phyloP scores from a whole-genome alignment of 208 protist species.

The Crithidia sp. region DNA sequence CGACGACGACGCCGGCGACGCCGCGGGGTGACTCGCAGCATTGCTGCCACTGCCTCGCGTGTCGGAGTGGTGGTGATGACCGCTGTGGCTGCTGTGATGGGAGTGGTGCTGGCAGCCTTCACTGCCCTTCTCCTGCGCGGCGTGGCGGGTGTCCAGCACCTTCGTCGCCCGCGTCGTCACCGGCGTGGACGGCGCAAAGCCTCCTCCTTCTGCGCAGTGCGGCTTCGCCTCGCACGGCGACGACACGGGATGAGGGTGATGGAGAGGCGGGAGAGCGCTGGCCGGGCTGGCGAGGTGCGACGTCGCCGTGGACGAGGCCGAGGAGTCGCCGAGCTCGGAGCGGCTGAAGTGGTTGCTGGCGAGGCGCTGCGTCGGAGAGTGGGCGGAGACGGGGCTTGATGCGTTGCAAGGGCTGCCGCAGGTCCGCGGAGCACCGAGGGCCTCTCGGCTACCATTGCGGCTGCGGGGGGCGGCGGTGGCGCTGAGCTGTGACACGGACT shows the following conservation, averaged over 20 bases:
- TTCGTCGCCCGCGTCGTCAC: not conserved
- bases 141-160: constrained; percentile 7
- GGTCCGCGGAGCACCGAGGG: not conserved
- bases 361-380: not conserved
- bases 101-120: not conserved
- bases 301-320: not conserved
- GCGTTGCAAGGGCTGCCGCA: not conserved
- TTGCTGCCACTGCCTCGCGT: not conserved
- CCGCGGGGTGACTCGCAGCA: not conserved
- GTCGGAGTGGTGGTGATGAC: not conserved
- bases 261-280: too few relatives aligned
- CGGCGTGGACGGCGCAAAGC: not conserved
- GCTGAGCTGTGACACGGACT: constrained; percentile 1
- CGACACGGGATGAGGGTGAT: too few relatives aligned
- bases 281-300: constrained; percentile 12
- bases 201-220: not conserved
- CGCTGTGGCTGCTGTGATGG: not conserved
- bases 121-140: not conserved
- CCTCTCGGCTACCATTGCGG: too few relatives aligned
- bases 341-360: constrained; percentile 2
- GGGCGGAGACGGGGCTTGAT: not conserved
- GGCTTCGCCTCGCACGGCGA: too few relatives aligned
- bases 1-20: not conserved
- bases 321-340: constrained; percentile 11
- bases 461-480: not conserved